phyloP scores from a whole-genome alignment of 768 basidiomycete genomes.

The Coprinopsis sp. region DNA sequence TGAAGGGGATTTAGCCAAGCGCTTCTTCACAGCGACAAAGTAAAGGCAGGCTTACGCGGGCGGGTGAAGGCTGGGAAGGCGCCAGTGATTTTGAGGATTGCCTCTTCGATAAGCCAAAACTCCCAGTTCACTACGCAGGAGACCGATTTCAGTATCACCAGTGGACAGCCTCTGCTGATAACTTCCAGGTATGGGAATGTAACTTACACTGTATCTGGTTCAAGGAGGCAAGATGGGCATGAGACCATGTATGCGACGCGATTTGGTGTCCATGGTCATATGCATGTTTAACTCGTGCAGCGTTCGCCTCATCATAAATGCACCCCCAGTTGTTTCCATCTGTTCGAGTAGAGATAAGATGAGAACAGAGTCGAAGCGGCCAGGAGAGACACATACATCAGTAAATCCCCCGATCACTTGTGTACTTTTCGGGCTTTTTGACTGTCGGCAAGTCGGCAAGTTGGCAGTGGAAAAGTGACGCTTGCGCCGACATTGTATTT shows the following conservation, averaged over 20 bases:
- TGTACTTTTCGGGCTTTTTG: no score
- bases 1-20: background rate
- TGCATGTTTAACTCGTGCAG: slow-evolving; percentile 14
- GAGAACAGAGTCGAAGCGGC: background rate
- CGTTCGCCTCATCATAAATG: slow-evolving; percentile 18
- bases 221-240: slow-evolving; percentile 19
- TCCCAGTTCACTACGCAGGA: background rate
- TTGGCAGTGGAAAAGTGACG: no score
- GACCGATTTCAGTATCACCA: background rate
- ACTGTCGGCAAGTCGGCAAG: no score
- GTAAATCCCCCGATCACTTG: no score
- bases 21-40: background rate
- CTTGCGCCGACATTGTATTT: no score
- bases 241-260: slow-evolving; percentile 28
- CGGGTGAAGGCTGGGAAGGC: slow-evolving; percentile 36
- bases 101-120: slow-evolving; percentile 20
- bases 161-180: no score
- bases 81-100: slow-evolving; percentile 33
- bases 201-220: slow-evolving; percentile 12
- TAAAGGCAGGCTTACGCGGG: slow-evolving; percentile 28
- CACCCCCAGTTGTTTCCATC: slow-evolving; percentile 24
- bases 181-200: no score
- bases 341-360: background rate
- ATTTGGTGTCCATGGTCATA: slow-evolving; percentile 25
- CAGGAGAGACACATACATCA: background rate